Base-by-base conservation (phyloP, 2,329 filamentous ascomycete species). In the Aureobasidium sp. region DNA sequence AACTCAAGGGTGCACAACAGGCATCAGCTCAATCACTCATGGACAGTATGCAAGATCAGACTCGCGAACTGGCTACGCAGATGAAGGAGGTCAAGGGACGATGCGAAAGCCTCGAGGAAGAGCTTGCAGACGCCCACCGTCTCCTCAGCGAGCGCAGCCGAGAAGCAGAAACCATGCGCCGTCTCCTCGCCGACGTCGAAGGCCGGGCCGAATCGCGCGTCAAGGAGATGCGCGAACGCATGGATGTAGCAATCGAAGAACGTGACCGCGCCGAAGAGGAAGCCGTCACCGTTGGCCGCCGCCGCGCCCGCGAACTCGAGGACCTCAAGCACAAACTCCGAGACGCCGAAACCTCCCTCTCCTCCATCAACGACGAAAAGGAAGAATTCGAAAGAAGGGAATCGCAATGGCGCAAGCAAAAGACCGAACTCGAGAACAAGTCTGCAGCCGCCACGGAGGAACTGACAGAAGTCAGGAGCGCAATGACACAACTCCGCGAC, bases 91-190 rank as follows among this genome's bases (percentile, higher is more conserved):
- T 89, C 0, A 86, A 89, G 64, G 85, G 87, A 54, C 87, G 91
- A 66, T 88, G 87, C 42, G 92, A 97, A 70, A 89, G 87, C 62
- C 78, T 97, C 0, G 93, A 97, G 70, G 94, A 99, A 75, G 94
- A 99, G 73, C 81, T 97, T 1, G 85, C 85, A 1, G 94, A 99
- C 74, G 88, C 91, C 3, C 91, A 96, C 71, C 85, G 90, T 62
- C 82, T 97, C 64, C 82, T 99, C 2, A 85, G 84, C 58, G 94
- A 99, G 74, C 86, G 94, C 29, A 93, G 90, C 4, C 85, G 94
- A 47, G 94, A 99, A 75, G 90, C 86, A 29, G 93, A 97, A 77
- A 97, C 91, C 0, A 97, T 99, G 92, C 85, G 94, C 37, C 82
- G 91, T 53, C 81, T 97, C 63, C 79, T 99, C 14, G 87, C 87